phyloP scores from a whole-genome alignment of 352 stramenopile species.

The Phytophthora kernoviae region DNA sequence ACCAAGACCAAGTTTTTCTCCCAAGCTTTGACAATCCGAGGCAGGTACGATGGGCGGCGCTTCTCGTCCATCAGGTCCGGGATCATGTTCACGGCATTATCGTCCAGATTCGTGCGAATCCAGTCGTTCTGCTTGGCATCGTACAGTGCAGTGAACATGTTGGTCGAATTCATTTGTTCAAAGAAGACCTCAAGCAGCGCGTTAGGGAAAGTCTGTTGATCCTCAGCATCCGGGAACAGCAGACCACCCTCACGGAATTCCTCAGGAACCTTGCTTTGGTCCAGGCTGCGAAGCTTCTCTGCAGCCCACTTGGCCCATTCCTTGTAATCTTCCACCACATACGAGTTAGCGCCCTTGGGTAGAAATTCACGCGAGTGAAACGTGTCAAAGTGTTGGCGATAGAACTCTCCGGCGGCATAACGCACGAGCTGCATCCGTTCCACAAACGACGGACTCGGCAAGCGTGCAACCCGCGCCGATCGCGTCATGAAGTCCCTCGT shows the following conservation, averaged over 20 bases:
- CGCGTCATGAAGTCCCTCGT: constrained; percentile 76
- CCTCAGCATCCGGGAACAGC: constrained; percentile 65
- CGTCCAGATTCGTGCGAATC: constrained; percentile 61
- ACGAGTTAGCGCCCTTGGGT: constrained; percentile 48
- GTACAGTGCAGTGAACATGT: constrained; percentile 64
- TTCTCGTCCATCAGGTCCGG: constrained; percentile 31
- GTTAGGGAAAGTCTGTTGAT: constrained; percentile 61
- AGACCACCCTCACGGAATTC: constrained; percentile 61
- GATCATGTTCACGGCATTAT: constrained; percentile 43
- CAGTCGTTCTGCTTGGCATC: constrained; percentile 64
- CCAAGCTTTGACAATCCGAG: constrained; percentile 60
- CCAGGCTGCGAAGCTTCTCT: constrained; percentile 48
- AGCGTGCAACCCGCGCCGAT: constrained; percentile 60
- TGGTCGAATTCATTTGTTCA: constrained; percentile 47
- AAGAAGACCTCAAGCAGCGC: constrained; percentile 71
- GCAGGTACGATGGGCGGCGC: constrained; percentile 62
- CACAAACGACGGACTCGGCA: constrained; percentile 71
- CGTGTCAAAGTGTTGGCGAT: constrained; percentile 83
- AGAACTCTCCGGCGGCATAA: constrained; percentile 83
- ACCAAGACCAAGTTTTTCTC: constrained; percentile 60
- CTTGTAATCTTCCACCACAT: constrained; percentile 63
- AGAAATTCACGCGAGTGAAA: constrained; percentile 80
- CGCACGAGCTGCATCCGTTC: constrained; percentile 81
- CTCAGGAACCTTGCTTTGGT: constrained; percentile 47
- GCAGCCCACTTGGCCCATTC: constrained; percentile 68